Conservation (phyloP, 371 early-diverging fungal species). For the Syncephalastrum monosporum region DNA sequence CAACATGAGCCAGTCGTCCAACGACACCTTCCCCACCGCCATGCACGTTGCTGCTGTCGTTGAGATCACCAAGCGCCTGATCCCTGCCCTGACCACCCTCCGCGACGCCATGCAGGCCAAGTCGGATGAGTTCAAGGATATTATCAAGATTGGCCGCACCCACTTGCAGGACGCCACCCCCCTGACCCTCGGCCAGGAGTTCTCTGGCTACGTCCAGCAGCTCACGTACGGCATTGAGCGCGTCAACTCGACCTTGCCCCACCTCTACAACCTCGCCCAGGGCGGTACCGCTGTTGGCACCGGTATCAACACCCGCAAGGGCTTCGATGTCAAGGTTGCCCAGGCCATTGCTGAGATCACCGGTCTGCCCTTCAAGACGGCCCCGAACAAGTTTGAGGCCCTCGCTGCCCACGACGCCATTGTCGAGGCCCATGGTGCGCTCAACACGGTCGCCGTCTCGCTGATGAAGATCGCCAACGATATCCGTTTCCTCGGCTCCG, state of each 20-base stretch:
- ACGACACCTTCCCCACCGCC: slow-evolving; percentile 98
- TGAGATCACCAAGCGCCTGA: slow-evolving; percentile 74
- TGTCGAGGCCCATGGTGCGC: slow-evolving; percentile 91
- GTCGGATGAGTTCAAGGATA: slow-evolving; percentile 74
- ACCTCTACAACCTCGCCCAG: slow-evolving; percentile 86
- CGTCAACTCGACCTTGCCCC: slow-evolving; percentile 74
- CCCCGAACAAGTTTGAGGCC: slow-evolving; percentile 98
- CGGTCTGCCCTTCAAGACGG: slow-evolving; percentile 84
- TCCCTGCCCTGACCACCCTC: slow-evolving; percentile 78
- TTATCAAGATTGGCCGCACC: slow-evolving; percentile 96
- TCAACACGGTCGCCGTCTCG: slow-evolving; percentile 92
- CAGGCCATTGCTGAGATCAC: slow-evolving; percentile 76
- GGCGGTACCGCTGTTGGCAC: slow-evolving; percentile 98
- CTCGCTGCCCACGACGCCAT: slow-evolving; percentile 95
- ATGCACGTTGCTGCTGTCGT: slow-evolving; percentile 94
- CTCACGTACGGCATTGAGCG: slow-evolving; percentile 83
- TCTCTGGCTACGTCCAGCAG: slow-evolving; percentile 93
- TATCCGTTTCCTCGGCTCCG: slow-evolving; percentile 91
- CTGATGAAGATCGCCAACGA: slow-evolving; percentile 98
- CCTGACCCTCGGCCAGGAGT: slow-evolving; percentile 95
- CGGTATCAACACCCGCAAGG: slow-evolving; percentile 89
- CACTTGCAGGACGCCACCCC: slow-evolving; percentile 96
- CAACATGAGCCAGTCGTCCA: slow-evolving; percentile 95
- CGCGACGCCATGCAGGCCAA: slow-evolving; percentile 75
- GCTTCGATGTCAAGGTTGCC: slow-evolving; percentile 88